These are phyloP conservation scores for Cryphonectria parasitica DNA, from an alignment of 2,329 filamentous ascomycete species.

Conservation along the genomic window DNA sequence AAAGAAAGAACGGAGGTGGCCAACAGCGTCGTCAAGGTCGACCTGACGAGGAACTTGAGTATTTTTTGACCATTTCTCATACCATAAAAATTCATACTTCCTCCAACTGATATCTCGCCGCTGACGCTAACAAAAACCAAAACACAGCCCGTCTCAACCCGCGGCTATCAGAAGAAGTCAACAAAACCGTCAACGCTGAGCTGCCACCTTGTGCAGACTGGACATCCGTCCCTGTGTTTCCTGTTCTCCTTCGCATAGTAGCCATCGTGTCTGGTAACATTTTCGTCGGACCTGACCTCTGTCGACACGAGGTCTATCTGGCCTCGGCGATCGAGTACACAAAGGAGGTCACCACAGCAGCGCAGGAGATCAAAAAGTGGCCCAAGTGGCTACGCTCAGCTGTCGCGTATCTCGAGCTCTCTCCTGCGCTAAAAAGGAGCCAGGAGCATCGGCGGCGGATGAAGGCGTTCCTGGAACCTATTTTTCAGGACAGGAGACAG, in stretches of 20 bases:
- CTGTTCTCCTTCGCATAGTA: slow-evolving; percentile 43
- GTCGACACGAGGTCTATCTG: slow-evolving; percentile 44
- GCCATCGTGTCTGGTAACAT: slow-evolving; percentile 45
- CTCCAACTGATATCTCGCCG: neutral
- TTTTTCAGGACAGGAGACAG: slow-evolving; percentile 32
- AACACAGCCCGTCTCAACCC: slow-evolving; percentile 16
- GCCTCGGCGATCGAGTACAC: slow-evolving; percentile 47
- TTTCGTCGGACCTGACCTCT: slow-evolving; percentile 48
- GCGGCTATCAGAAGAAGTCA: slow-evolving; percentile 13
- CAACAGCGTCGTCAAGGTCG: slow-evolving; percentile 22
- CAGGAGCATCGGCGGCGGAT: slow-evolving; percentile 21
- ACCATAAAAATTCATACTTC: too few species aligned
- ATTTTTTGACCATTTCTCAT: neutral
- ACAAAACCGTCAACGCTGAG: slow-evolving; percentile 18
- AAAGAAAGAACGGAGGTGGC: slow-evolving; percentile 22
- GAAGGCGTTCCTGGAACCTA: slow-evolving; percentile 27
- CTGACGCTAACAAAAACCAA: neutral
- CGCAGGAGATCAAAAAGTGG: slow-evolving; percentile 36
- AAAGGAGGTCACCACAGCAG: slow-evolving; percentile 29
- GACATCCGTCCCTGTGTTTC: slow-evolving; percentile 38
- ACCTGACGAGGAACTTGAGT: slow-evolving; percentile 18
- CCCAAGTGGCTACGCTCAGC: slow-evolving; percentile 21
- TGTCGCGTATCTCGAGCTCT: slow-evolving; percentile 17
- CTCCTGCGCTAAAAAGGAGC: slow-evolving; percentile 5
- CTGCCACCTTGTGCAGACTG: slow-evolving; percentile 15